Conservation (phyloP, 2,329 filamentous ascomycete genomes). For the Scytalidium sp. region DNA sequence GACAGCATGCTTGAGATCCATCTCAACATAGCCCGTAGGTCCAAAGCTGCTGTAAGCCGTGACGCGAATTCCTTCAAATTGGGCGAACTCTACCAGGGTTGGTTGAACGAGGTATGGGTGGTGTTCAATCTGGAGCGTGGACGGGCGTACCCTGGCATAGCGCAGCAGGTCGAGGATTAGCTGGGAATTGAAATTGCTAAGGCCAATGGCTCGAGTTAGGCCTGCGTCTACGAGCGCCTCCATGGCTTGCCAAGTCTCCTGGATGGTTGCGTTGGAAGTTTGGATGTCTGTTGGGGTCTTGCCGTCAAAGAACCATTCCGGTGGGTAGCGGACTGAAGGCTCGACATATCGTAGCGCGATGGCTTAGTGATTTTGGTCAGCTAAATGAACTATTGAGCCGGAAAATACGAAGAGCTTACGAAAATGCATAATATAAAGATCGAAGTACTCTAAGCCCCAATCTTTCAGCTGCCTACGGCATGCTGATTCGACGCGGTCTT, state of each 20-base stretch:
- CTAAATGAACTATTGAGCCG: constrained; percentile 70
- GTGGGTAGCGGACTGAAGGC: constrained; percentile 74
- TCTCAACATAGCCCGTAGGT: constrained; percentile 74
- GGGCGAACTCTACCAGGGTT: constrained; percentile 66
- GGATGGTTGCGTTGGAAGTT: constrained; percentile 66
- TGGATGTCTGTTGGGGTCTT: constrained; percentile 64
- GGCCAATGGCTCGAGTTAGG: constrained; percentile 70
- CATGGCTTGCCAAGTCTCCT: constrained; percentile 82
- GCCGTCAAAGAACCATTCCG: constrained; percentile 70
- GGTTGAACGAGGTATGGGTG: constrained; percentile 83
- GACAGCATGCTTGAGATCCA: constrained; percentile 67
- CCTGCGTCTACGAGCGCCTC: constrained; percentile 68
- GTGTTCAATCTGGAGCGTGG: constrained; percentile 84
- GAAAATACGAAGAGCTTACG: constrained; percentile 36
- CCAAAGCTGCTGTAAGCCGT: constrained; percentile 86
- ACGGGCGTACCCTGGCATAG: constrained; percentile 71
- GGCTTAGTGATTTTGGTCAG: constrained; percentile 73
- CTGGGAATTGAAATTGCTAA: constrained; percentile 80
- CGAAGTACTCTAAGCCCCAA: constrained; percentile 86
- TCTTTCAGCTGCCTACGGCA: constrained; percentile 73
- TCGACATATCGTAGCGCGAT: constrained; percentile 83
- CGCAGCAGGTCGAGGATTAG: constrained; percentile 76
- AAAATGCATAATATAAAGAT: constrained; percentile 88
- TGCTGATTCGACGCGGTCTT: constrained; percentile 72
- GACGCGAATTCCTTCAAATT: constrained; percentile 67